Evolutionary conservation across 2,329 filamentous ascomycete genomes (phyloP).

Genomic region (Claviceps arundinis): DNA sequence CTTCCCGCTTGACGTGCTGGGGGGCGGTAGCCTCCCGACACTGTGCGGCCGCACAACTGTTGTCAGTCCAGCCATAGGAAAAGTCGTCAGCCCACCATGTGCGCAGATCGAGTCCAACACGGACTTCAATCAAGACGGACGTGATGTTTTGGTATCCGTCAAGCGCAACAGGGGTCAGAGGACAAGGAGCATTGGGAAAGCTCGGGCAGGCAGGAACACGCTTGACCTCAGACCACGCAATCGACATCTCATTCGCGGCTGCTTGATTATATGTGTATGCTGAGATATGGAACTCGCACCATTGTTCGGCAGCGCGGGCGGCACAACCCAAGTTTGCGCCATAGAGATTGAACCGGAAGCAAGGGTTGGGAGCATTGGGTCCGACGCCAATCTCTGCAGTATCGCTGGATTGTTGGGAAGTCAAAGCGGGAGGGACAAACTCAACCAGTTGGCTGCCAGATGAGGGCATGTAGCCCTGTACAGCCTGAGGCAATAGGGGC

Average conservation of each 20-base stretch:
- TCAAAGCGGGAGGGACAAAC: slow-evolving; percentile 24
- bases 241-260: slow-evolving; percentile 20
- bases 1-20: slow-evolving; percentile 19
- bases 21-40: slow-evolving; percentile 19
- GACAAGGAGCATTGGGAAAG: slow-evolving; percentile 20
- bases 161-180: slow-evolving; percentile 22
- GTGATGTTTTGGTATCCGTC: slow-evolving; percentile 26
- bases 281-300: slow-evolving; percentile 29
- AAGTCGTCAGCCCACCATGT: slow-evolving; percentile 30
- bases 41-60: slow-evolving; percentile 23
- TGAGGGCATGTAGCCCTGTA: slow-evolving; percentile 22
- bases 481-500: slow-evolving; percentile 19
- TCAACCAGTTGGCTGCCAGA: slow-evolving; percentile 27
- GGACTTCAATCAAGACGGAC: slow-evolving; percentile 24
- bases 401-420: slow-evolving; percentile 16
- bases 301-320: slow-evolving; percentile 20
- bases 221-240: slow-evolving; percentile 27
- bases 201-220: slow-evolving; percentile 24
- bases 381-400: slow-evolving; percentile 27
- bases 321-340: slow-evolving; percentile 26
- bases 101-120: slow-evolving; percentile 23
- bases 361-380: slow-evolving; percentile 21
- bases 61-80: slow-evolving; percentile 27
- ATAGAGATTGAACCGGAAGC: slow-evolving; percentile 27
- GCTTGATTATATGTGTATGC: slow-evolving; percentile 24